These are phyloP conservation scores for Primulina huaijiensis DNA, from an alignment of 257 asterid genomes.

Conservation along the genomic window DNA sequence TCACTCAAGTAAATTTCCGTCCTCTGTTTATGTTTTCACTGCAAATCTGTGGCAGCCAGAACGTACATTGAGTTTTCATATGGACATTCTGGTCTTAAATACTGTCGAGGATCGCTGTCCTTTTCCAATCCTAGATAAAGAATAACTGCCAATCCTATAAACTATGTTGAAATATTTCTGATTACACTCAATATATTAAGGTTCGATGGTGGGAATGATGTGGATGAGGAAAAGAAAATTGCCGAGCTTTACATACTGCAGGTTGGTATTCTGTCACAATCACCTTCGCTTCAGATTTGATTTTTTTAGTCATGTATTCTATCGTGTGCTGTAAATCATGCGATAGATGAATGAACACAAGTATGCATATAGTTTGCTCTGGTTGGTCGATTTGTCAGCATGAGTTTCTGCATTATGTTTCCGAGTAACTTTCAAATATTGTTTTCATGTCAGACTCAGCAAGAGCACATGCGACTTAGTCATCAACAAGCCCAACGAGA, in stretches of 20 bases:
- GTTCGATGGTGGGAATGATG: conserved; percentile 42
- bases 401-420: background rate
- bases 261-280: conserved; percentile 41
- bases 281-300: background rate
- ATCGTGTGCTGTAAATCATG: background rate
- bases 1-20: conserved; percentile 52
- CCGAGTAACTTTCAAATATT: background rate
- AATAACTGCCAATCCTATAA: background rate
- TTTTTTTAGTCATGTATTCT: no score
- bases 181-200: conserved; percentile 38
- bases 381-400: background rate
- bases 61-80: conserved; percentile 2
- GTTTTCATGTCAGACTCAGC: conserved; percentile 45
- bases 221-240: conserved; percentile 38
- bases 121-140: background rate
- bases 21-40: conserved; percentile 1
- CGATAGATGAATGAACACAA: background rate
- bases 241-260: conserved; percentile 62
- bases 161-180: background rate
- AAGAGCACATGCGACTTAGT: conserved; percentile 55
- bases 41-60: conserved; percentile 12
- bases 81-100: conserved; percentile 9
- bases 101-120: background rate
- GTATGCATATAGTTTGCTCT: conserved; percentile 2
- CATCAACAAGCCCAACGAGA: conserved; percentile 82